Evolutionary conservation across 441 rosid genomes (phyloP).

Genomic region (Populus hybrid): DNA sequence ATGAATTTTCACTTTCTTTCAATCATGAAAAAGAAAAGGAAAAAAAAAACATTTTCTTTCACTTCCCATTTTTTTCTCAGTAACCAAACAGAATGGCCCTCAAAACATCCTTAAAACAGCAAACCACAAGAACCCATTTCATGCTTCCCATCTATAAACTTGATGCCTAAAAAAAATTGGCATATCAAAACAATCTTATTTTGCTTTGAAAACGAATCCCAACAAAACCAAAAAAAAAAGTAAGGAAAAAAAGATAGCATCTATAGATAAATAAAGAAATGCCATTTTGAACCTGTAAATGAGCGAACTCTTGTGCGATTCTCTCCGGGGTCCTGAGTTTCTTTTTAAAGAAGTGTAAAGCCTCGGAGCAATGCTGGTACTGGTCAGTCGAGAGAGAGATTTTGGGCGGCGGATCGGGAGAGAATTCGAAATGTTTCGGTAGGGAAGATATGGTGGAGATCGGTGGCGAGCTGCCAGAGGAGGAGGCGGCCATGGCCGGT

Average conservation of each 20-base stretch:
- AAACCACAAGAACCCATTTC: neutral
- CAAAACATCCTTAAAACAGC: neutral
- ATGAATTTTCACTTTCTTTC: neutral
- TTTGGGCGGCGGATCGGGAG: conserved; percentile 42
- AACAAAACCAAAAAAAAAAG: too few relatives aligned
- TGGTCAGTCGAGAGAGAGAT: conserved; percentile 56
- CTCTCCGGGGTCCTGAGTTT: conserved; percentile 37
- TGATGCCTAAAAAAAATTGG: neutral
- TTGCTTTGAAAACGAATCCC: neutral
- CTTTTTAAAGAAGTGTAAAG: conserved; percentile 45
- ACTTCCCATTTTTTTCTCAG: neutral
- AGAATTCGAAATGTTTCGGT: conserved; percentile 33
- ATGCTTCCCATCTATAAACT: neutral
- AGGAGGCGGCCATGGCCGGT: conserved; percentile 25
- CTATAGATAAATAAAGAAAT: neutral
- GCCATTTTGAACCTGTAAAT: conserved; percentile 46
- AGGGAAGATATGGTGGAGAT: neutral
- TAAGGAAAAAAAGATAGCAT: neutral
- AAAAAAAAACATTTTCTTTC: neutral
- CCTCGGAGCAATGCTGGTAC: conserved; percentile 49
- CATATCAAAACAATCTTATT: neutral
- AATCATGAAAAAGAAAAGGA: neutral
- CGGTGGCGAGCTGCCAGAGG: conserved; percentile 16
- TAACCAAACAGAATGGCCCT: neutral
- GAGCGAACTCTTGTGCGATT: conserved; percentile 51